Conservation (phyloP, 208 protist species). For the Leishmania amazonensis region DNA sequence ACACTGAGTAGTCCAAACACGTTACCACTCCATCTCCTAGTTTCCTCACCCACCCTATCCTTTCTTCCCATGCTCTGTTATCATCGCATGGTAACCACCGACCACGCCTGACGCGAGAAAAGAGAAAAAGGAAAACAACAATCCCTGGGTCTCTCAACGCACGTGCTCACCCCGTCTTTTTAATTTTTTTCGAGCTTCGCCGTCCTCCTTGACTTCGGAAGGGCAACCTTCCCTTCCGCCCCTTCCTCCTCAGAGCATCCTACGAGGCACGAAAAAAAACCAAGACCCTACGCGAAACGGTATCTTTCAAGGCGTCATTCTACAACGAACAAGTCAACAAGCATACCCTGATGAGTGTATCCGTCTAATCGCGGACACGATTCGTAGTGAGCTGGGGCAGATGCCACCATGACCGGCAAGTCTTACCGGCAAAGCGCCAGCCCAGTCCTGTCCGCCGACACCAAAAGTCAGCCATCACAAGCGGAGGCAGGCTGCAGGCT, state of each 20-base stretch:
- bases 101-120: not conserved
- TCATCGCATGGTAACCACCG: not conserved
- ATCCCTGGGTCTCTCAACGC: not conserved
- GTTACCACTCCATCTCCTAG: not conserved
- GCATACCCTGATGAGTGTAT: not conserved
- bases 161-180: not conserved
- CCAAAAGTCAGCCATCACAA: not conserved
- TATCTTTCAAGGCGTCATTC: not conserved
- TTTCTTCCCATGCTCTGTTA: not conserved
- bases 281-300: not conserved
- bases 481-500: not conserved
- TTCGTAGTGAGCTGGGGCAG: not conserved
- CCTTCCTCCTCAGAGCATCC: not conserved
- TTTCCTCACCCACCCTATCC: not conserved
- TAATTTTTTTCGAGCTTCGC: not conserved
- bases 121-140: conserved; percentile 8
- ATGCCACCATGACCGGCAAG: not conserved
- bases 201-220: not conserved
- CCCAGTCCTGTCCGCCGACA: not conserved
- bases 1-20: not conserved
- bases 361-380: not conserved
- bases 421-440: not conserved
- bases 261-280: not conserved
- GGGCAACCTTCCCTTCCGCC: not conserved
- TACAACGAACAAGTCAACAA: not conserved